Percentiles rank a stretch among this genome's conserved stretches.
Evolutionary conservation across 768 basidiomycete genomes (phyloP).

Genomic region (Auricularia cornea): DNA sequence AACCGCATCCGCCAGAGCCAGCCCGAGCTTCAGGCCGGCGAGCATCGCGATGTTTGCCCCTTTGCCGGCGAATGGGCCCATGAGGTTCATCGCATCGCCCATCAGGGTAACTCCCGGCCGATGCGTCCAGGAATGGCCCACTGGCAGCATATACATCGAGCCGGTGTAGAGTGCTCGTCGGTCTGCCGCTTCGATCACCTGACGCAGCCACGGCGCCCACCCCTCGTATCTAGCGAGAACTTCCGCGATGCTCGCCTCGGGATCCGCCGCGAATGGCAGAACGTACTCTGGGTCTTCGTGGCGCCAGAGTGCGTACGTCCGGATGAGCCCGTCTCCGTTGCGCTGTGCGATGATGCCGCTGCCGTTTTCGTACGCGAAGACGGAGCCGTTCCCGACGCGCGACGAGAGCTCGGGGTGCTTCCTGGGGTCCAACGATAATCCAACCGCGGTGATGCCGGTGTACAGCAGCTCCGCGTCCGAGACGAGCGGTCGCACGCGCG

Average conservation of each 20-base stretch:
- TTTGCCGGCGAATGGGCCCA: slow-evolving; percentile 30
- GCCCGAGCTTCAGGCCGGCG: slow-evolving; percentile 15
- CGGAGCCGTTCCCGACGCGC: slow-evolving; percentile 22
- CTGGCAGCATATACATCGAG: slow-evolving; percentile 8
- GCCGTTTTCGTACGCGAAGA: slow-evolving; percentile 18
- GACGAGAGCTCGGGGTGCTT: slow-evolving; percentile 17
- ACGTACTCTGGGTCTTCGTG: neutral
- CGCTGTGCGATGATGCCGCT: slow-evolving; percentile 23
- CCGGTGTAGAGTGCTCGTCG: neutral
- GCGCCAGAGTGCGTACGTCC: slow-evolving; percentile 13
- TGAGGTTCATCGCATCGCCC: slow-evolving; percentile 31
- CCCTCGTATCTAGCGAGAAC: neutral
- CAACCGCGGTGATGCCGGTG: slow-evolving; percentile 21
- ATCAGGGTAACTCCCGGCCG: slow-evolving; percentile 13
- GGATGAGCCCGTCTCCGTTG: slow-evolving; percentile 20
- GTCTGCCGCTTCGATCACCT: neutral
- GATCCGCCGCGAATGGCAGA: neutral
- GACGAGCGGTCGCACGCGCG: slow-evolving; percentile 27
- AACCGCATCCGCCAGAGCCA: neutral
- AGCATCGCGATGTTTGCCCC: slow-evolving; percentile 30
- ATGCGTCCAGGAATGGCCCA: slow-evolving; percentile 7
- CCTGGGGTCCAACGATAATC: slow-evolving; percentile 12
- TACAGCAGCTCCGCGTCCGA: slow-evolving; percentile 25
- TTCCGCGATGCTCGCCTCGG: neutral
- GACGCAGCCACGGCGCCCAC: neutral